Conservation (phyloP, 805 yeast genomes). For the Saturnispora serradocipensis region DNA sequence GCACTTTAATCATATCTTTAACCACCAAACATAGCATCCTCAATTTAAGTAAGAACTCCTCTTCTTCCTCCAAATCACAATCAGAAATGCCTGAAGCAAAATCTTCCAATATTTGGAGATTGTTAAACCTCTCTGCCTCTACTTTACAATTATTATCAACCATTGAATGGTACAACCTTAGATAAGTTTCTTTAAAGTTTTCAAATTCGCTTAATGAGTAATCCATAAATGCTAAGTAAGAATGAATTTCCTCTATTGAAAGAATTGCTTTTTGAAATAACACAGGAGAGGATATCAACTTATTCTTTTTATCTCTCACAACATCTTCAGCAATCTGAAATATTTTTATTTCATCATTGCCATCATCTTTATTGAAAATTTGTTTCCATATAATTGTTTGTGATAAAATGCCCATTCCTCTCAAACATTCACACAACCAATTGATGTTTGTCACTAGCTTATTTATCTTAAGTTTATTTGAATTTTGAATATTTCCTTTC, state of each 20-base stretch:
- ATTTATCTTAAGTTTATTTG: constrained; percentile 39
- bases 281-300: background rate
- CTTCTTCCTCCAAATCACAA: background rate
- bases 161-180: constrained; percentile 28
- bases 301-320: background rate
- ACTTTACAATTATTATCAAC: constrained; percentile 22
- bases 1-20: constrained; percentile 31
- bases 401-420: constrained; percentile 12
- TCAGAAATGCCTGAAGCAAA: background rate
- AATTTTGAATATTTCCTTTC: constrained; percentile 20
- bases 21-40: constrained; percentile 16
- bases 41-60: background rate
- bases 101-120: background rate
- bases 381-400: constrained; percentile 4
- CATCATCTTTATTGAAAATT: background rate
- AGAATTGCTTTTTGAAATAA: constrained; percentile 11
- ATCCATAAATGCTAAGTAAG: constrained; percentile 38
- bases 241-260: constrained; percentile 32
- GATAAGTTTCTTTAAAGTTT: constrained; percentile 23
- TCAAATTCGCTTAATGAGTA: constrained; percentile 37
- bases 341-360: background rate
- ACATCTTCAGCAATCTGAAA: background rate
- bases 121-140: constrained; percentile 24
- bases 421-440: constrained; percentile 35
- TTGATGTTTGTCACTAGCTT: constrained; percentile 41